Conservation (phyloP, 208 protist genomes). For the Trypanosoma theileri region DNA sequence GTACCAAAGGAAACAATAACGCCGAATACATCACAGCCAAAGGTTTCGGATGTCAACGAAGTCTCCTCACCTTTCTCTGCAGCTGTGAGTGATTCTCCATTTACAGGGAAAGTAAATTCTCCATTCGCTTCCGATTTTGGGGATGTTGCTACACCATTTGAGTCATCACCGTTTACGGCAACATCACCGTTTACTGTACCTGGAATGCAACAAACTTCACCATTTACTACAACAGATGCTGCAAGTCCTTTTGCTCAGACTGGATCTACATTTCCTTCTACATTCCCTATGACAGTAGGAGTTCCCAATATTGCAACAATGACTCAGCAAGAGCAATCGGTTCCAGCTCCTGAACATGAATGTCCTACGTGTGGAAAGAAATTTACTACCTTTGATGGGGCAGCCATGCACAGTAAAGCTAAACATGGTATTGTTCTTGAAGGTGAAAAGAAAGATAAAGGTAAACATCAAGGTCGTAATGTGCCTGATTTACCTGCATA, state of each 20-base stretch:
- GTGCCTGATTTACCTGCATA: slow-evolving; percentile 74
- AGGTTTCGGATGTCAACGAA: slow-evolving; percentile 13
- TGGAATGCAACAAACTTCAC: slow-evolving; percentile 32
- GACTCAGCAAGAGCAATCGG: slow-evolving; percentile 23
- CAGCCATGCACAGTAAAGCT: slow-evolving; percentile 81
- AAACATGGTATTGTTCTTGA: slow-evolving; percentile 74
- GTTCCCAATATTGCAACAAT: slow-evolving; percentile 7
- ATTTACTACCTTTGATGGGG: slow-evolving; percentile 60
- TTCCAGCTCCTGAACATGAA: slow-evolving; percentile 32
- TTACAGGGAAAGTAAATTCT: slow-evolving; percentile 29
- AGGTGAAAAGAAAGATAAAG: slow-evolving; percentile 22
- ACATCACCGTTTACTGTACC: slow-evolving; percentile 23
- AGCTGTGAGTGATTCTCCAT: slow-evolving; percentile 32
- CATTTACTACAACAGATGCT: slow-evolving; percentile 36
- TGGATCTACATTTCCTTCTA: not conserved
- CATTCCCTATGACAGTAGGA: slow-evolving; percentile 7
- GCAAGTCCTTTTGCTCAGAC: slow-evolving; percentile 20
- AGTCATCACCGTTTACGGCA: slow-evolving; percentile 41
- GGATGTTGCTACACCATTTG: slow-evolving; percentile 38
- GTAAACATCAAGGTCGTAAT: slow-evolving; percentile 7
- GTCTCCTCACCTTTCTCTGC: slow-evolving; percentile 67
- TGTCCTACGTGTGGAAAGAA: slow-evolving; percentile 61
- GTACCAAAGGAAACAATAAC: slow-evolving; percentile 9
- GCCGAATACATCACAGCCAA: slow-evolving; percentile 11
- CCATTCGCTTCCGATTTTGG: slow-evolving; percentile 28